These are phyloP conservation scores for Rhypophila decipiens DNA, from an alignment of 495 filamentous ascomycete species.

Conservation along the genomic window DNA sequence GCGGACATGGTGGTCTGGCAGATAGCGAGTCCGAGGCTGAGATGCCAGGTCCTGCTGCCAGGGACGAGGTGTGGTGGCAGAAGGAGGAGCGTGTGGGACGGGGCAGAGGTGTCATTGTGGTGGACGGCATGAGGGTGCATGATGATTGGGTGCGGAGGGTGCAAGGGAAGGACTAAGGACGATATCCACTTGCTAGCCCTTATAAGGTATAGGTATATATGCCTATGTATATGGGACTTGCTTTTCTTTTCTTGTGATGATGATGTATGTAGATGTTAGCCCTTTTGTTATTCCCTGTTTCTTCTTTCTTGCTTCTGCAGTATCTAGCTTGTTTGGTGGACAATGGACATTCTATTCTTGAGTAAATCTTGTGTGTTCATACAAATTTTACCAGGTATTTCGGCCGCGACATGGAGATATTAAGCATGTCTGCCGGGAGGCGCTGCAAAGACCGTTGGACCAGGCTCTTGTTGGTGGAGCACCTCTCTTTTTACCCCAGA, in stretches of 20 bases:
- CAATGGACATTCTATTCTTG: too few relatives aligned
- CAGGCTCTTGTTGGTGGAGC: too few relatives aligned
- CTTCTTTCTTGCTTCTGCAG: too few relatives aligned
- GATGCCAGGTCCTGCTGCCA: constrained; percentile 36
- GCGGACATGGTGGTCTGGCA: constrained; percentile 75
- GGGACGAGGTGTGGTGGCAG: constrained; percentile 72
- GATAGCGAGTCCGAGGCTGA: constrained; percentile 83
- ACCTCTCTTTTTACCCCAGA: too few relatives aligned
- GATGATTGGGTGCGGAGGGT: constrained; percentile 81
- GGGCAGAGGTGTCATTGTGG: constrained; percentile 79
- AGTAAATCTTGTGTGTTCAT: too few relatives aligned
- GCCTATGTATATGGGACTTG: constrained; percentile 3
- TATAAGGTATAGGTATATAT: not conserved
- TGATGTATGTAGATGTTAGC: constrained; percentile 1
- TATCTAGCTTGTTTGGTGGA: too few relatives aligned
- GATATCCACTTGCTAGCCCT: not conserved
- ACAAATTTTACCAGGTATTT: too few relatives aligned
- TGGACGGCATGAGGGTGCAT: constrained; percentile 67
- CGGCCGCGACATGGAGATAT: too few relatives aligned
- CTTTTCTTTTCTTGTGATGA: not conserved
- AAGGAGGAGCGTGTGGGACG: constrained; percentile 71
- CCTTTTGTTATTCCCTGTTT: constrained; percentile 3
- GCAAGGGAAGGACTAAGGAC: constrained; percentile 64
- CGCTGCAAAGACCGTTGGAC: too few relatives aligned
- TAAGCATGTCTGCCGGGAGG: too few relatives aligned